These are phyloP conservation scores for Lachnellula subtilissima DNA, from an alignment of 2,329 filamentous ascomycete species.

Conservation along the genomic window DNA sequence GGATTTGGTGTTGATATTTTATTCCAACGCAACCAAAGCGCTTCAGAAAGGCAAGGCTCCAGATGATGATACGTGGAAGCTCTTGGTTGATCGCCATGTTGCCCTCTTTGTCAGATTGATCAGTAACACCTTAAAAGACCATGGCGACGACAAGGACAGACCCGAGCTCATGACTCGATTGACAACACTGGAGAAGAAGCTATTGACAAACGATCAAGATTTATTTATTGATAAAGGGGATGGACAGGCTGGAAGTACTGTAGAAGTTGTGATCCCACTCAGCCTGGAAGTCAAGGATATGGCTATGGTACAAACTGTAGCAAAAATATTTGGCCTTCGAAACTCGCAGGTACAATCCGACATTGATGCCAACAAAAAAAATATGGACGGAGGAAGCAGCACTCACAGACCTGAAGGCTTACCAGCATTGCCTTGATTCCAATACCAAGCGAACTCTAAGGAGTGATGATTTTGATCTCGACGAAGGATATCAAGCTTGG, in stretches of 20 bases:
- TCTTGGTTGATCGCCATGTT: slow-evolving; percentile 88
- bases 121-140: slow-evolving; percentile 71
- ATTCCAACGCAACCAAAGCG: slow-evolving; percentile 88
- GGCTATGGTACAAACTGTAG: slow-evolving; percentile 84
- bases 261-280: slow-evolving; percentile 78
- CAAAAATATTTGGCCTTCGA: slow-evolving; percentile 76
- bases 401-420: slow-evolving; percentile 84
- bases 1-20: slow-evolving; percentile 92
- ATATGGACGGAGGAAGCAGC: slow-evolving; percentile 91
- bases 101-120: slow-evolving; percentile 90
- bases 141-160: slow-evolving; percentile 79
- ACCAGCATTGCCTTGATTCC: slow-evolving; percentile 82
- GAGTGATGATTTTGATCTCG: slow-evolving; percentile 81
- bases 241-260: slow-evolving; percentile 55
- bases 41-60: slow-evolving; percentile 70
- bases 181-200: slow-evolving; percentile 81
- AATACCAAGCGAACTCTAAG: slow-evolving; percentile 71
- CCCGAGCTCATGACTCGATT: slow-evolving; percentile 79
- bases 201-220: slow-evolving; percentile 91
- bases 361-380: slow-evolving; percentile 71
- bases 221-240: slow-evolving; percentile 60
- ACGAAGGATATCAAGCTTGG: slow-evolving; percentile 86
- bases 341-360: slow-evolving; percentile 79
- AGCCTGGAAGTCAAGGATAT: slow-evolving; percentile 96
- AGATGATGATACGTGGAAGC: slow-evolving; percentile 84